phyloP scores from a whole-genome alignment of 176 grass and related monocot genomes.

The Zoysia japonica region DNA sequence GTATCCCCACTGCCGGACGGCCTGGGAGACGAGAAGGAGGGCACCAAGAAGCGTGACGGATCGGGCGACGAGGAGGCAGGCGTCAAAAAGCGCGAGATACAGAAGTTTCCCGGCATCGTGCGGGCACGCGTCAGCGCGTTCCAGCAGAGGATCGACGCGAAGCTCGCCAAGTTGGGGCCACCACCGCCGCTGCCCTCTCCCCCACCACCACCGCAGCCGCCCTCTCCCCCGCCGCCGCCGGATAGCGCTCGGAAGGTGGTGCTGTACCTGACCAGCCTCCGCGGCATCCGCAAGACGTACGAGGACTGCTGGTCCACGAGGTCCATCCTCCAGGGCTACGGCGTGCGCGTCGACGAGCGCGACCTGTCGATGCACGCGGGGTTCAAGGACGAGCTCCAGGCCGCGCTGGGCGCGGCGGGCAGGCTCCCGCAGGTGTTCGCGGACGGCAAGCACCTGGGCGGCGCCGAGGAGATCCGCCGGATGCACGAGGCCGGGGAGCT shows the following conservation, averaged over 20 bases:
- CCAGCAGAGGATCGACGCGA: slow-evolving; percentile 78
- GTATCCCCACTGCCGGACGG: not conserved
- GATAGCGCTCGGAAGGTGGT: slow-evolving; percentile 55
- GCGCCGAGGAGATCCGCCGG: slow-evolving; percentile 63
- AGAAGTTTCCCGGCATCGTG: slow-evolving; percentile 65
- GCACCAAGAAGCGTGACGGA: slow-evolving; percentile 20
- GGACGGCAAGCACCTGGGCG: slow-evolving; percentile 64
- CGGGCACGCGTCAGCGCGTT: slow-evolving; percentile 68
- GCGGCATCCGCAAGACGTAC: slow-evolving; percentile 81
- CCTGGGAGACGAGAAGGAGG: not conserved
- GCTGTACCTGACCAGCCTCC: slow-evolving; percentile 84
- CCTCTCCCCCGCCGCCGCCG: slow-evolving; percentile 39
- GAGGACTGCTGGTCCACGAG: slow-evolving; percentile 80
- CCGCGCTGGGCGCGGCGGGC: slow-evolving; percentile 41
- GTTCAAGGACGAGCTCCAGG: slow-evolving; percentile 84
- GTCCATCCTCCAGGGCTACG: slow-evolving; percentile 72
- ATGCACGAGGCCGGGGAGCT: slow-evolving; percentile 84
- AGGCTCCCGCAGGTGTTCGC: slow-evolving; percentile 73
- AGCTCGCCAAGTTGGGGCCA: slow-evolving; percentile 43
- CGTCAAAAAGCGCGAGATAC: slow-evolving; percentile 57
- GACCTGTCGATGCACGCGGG: slow-evolving; percentile 84
- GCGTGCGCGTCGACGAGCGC: slow-evolving; percentile 78
- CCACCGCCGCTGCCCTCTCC: not conserved
- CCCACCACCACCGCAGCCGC: not conserved
- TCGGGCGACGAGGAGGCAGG: not conserved